Evolutionary conservation across 441 rosid species (phyloP).

Genomic region (Caryocar brasiliense): DNA sequence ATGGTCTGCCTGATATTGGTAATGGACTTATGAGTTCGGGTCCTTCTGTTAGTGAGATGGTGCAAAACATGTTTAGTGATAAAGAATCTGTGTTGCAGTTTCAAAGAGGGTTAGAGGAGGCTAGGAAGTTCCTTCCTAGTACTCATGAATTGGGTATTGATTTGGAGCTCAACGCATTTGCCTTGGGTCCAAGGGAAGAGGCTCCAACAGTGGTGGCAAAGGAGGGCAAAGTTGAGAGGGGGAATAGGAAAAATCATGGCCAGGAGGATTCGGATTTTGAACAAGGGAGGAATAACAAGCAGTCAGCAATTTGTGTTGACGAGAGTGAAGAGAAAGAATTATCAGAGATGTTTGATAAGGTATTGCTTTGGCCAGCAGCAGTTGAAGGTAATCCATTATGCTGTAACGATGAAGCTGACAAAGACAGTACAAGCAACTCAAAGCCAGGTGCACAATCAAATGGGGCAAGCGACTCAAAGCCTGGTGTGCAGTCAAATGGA

Average conservation of each 20-base stretch:
- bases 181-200: background rate
- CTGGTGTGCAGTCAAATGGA: conserved; percentile 15
- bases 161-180: conserved; percentile 12
- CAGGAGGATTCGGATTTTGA: conserved; percentile 34
- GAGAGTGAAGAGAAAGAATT: conserved; percentile 40
- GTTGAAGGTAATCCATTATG: conserved; percentile 5
- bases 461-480: conserved; percentile 22
- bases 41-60: conserved; percentile 19
- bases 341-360: conserved; percentile 51
- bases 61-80: conserved; percentile 28
- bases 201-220: background rate
- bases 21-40: conserved; percentile 13
- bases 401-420: conserved; percentile 3
- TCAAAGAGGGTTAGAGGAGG: conserved; percentile 48
- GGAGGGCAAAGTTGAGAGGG: conserved; percentile 18
- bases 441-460: conserved; percentile 13
- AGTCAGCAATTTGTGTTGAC: conserved; percentile 31
- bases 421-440: conserved; percentile 3
- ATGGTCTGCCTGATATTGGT: background rate
- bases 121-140: conserved; percentile 42
- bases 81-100: conserved; percentile 37
- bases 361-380: conserved; percentile 31
- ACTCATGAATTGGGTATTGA: conserved; percentile 14
- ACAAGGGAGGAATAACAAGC: conserved; percentile 53
- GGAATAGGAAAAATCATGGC: conserved; percentile 44